phyloP scores from a whole-genome alignment of 2,329 filamentous ascomycete species.

The Proliferodiscus dingleyae region DNA sequence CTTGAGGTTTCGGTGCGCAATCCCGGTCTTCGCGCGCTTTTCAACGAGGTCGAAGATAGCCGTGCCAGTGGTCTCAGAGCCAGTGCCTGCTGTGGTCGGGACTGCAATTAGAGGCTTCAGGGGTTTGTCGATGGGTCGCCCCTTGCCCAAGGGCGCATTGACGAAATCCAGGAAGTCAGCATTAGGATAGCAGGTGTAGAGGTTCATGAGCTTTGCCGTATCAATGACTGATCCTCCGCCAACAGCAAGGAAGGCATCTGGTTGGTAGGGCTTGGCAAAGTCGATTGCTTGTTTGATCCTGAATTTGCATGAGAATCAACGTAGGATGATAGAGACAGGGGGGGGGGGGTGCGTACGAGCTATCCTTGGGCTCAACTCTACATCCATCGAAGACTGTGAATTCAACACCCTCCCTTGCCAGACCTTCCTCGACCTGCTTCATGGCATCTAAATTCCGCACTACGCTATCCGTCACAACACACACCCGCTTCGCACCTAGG shows the following conservation, averaged over 20 bases:
- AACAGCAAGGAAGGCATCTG: slow-evolving; percentile 90
- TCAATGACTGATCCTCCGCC: slow-evolving; percentile 94
- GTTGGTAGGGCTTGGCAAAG: slow-evolving; percentile 72
- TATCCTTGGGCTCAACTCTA: slow-evolving; percentile 89
- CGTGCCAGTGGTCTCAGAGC: slow-evolving; percentile 92
- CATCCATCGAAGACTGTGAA: slow-evolving; percentile 80
- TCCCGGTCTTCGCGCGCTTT: slow-evolving; percentile 88
- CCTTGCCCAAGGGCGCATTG: slow-evolving; percentile 87
- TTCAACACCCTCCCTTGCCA: slow-evolving; percentile 71
- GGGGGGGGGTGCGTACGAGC: slow-evolving; percentile 55
- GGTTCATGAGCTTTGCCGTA: slow-evolving; percentile 97
- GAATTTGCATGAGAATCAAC: background rate
- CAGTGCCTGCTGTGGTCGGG: slow-evolving; percentile 81
- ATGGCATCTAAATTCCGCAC: slow-evolving; percentile 82
- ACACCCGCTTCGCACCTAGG: slow-evolving; percentile 78
- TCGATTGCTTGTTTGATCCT: slow-evolving; percentile 86
- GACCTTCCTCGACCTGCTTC: slow-evolving; percentile 77
- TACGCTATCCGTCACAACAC: slow-evolving; percentile 84
- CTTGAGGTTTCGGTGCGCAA: slow-evolving; percentile 92
- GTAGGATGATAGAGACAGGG: background rate
- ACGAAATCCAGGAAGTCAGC: slow-evolving; percentile 97
- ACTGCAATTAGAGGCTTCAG: slow-evolving; percentile 76
- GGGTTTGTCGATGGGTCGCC: slow-evolving; percentile 65
- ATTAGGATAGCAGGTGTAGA: slow-evolving; percentile 86
- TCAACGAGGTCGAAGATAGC: slow-evolving; percentile 95